Base-by-base conservation (phyloP, 2,329 filamentous ascomycete species). In the Aciculosporium take region DNA sequence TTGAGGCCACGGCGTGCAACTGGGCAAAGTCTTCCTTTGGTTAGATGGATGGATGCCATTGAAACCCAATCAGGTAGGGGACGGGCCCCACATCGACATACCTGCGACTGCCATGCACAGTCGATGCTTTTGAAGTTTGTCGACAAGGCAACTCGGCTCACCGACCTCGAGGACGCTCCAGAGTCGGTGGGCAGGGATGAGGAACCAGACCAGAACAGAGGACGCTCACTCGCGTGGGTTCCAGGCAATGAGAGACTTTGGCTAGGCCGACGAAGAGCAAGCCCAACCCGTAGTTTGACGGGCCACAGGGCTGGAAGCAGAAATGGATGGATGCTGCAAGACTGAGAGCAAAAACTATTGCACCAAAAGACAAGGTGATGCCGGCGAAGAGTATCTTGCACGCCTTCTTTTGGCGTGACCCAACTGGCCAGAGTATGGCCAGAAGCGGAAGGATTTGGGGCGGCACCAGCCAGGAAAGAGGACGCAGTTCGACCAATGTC, bases 1-100 rank as follows among this genome's bases (percentile, higher is more conserved):
- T n/a, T 45, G 35, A 45, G 49, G 48, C 50, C 52, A 55, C 56
- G 60, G 59, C 58, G 62, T 60, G 59, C 55, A 61, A 52, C 60
- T 62, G 46, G 45, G 48, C 47, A 37, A 42, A 35, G 37, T 20
- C 37, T 38, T 20, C 23, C 33, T 32, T 5, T 10, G 34, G 39
- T 49, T 48, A 44, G 41, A 21, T 24, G 41, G 41, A 21, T 24
- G 41, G 37, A 37, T 43, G 24, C 42, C 34, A 41, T 47, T 39
- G 44, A 39, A 44, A 40, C 34, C 40, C 39, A 46, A 45, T 45
- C 27, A 45, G 32, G n/a, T 28, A 4, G 35, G 41, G 32, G 36
- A 37, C 34, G 25, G 34, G 27, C 37, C 27, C 39, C 43, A 40
- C 28, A 35, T 37, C 21, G 42, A 51, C 55, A 51, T 56, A 57